A percentile compares a stretch with the other conserved stretches of the same genome.
Evolutionary conservation across 495 filamentous ascomycete species (phyloP).

Genomic region (Parmelia sp.): DNA sequence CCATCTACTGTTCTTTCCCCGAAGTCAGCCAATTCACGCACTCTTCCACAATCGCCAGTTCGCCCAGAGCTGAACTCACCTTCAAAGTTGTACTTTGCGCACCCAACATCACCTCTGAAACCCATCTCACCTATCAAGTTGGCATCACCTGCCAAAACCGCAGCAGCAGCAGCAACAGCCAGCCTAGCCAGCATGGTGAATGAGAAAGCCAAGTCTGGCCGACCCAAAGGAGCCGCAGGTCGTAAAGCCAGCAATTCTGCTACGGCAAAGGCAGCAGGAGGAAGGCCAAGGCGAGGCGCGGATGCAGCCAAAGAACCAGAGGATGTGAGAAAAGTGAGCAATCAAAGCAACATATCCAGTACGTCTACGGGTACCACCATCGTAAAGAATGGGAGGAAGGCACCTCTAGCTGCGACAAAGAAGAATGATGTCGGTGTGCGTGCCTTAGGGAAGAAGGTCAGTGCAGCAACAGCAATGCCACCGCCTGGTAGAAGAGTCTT

Average conservation of each 20-base stretch:
- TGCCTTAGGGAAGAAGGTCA: conserved; percentile 41
- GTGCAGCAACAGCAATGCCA: conserved; percentile 34
- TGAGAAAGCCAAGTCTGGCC: conserved; percentile 27
- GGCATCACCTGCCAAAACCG: conserved; percentile 36
- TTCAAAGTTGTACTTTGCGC: conserved; percentile 44
- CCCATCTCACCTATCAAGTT: conserved; percentile 45
- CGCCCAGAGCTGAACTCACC: conserved; percentile 40
- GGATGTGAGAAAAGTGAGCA: conserved; percentile 37
- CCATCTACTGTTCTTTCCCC: conserved; percentile 66
- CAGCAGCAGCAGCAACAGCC: conserved; percentile 31
- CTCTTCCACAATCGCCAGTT: conserved; percentile 55
- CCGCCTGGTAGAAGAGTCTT: conserved; percentile 39
- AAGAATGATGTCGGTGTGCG: conserved; percentile 31
- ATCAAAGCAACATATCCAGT: conserved; percentile 41
- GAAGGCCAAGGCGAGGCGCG: conserved; percentile 34
- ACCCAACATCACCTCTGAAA: conserved; percentile 50
- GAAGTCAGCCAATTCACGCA: conserved; percentile 71
- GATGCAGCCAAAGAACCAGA: conserved; percentile 27
- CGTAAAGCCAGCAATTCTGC: conserved; percentile 30
- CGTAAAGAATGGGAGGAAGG: conserved; percentile 51
- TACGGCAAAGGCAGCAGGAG: conserved; percentile 28
- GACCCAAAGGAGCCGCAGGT: conserved; percentile 26
- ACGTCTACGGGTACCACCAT: conserved; percentile 52
- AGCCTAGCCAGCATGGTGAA: conserved; percentile 21
- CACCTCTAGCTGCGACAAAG: conserved; percentile 42